Percentiles rank a stretch among this genome's conserved stretches.
Conservation (phyloP, 257 asterid species). For the Scutellaria barbata region DNA sequence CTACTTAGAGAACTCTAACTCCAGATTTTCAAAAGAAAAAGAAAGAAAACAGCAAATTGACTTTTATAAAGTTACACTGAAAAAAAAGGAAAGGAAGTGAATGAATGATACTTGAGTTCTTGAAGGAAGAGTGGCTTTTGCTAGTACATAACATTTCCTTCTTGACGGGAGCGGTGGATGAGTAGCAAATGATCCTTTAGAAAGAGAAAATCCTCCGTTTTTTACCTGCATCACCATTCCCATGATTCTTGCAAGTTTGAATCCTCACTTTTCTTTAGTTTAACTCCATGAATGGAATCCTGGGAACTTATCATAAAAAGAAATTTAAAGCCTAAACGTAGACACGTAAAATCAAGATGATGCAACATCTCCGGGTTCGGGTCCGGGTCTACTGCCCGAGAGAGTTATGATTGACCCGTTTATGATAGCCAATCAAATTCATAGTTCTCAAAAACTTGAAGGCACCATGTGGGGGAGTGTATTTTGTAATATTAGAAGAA, state of each 20-base stretch:
- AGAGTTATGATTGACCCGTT: too few relatives aligned
- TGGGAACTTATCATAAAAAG: neutral
- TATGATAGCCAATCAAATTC: neutral
- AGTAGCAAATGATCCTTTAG: constrained; percentile 45
- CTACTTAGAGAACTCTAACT: constrained; percentile 4
- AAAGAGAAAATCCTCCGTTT: constrained; percentile 48
- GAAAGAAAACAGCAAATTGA: neutral
- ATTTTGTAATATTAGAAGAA: neutral
- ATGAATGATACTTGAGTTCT: constrained; percentile 73
- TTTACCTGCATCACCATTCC: constrained; percentile 37
- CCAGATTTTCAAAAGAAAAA: neutral
- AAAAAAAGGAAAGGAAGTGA: neutral
- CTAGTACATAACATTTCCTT: constrained; percentile 41
- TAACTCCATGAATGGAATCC: neutral
- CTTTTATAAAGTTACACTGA: neutral
- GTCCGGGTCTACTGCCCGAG: too few relatives aligned
- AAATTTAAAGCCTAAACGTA: constrained; percentile 21
- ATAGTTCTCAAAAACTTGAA: too few relatives aligned
- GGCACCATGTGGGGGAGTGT: neutral
- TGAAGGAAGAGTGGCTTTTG: constrained; percentile 68
- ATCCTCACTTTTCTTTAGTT: neutral
- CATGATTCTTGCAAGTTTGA: constrained; percentile 13
- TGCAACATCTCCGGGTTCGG: neutral
- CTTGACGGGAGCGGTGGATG: constrained; percentile 38
- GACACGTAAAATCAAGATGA: constrained; percentile 36